phyloP scores from a whole-genome alignment of 1,284 basidiomycete genomes.

The Peniophora sp. region DNA sequence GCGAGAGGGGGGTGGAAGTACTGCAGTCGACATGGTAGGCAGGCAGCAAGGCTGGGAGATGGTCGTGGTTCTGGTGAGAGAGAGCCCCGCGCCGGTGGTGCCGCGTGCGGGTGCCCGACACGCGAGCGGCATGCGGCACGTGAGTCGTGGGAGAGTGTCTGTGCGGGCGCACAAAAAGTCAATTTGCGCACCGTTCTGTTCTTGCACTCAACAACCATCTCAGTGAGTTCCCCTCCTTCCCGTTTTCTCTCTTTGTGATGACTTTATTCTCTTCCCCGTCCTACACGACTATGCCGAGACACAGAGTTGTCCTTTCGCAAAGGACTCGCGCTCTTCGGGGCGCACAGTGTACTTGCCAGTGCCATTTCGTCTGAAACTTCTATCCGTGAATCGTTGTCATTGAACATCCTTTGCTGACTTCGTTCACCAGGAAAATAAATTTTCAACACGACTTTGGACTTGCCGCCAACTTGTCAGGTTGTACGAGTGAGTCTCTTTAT shows the following conservation, averaged over 20 bases:
- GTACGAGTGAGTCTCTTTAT: conserved; percentile 19
- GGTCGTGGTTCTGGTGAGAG: not conserved
- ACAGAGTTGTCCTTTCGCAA: conserved; percentile 70
- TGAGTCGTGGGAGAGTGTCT: too few relatives aligned
- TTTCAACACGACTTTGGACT: conserved; percentile 5
- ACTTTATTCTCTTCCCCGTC: conserved; percentile 82
- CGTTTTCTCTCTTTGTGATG: conserved; percentile 35
- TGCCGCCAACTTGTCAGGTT: not conserved
- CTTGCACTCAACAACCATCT: not conserved
- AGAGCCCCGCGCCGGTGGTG: not conserved
- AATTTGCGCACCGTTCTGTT: not conserved
- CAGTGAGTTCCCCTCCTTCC: not conserved
- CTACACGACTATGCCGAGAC: conserved; percentile 73
- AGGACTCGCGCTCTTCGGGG: conserved; percentile 51
- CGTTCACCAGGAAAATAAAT: not conserved
- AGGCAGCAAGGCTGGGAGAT: not conserved
- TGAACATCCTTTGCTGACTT: conserved; percentile 10
- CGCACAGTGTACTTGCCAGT: conserved; percentile 77
- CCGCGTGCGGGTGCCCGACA: not conserved
- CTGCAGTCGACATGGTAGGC: not conserved
- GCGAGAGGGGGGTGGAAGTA: conserved; percentile 3
- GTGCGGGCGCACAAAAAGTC: conserved; percentile 1
- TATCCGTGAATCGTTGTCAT: conserved; percentile 5
- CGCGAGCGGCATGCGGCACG: too few relatives aligned
- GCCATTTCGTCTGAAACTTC: conserved; percentile 67